Percentiles rank a stretch among this genome's conserved stretches.
Conservation (phyloP, 148 eudicot genomes). For the Bassia scoparia region DNA sequence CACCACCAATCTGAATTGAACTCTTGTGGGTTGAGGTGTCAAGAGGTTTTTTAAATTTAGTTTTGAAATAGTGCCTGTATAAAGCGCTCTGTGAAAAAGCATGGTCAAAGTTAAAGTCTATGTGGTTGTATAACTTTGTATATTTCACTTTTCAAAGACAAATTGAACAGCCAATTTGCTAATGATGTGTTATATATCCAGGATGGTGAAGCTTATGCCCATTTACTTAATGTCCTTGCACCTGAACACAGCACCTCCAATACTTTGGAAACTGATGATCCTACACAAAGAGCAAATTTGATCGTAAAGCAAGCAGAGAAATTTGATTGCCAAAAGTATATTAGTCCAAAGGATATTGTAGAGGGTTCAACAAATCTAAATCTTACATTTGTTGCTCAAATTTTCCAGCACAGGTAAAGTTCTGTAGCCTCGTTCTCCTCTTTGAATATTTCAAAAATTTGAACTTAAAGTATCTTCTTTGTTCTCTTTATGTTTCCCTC, state of each 20-base stretch:
- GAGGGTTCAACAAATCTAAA: conserved; percentile 83
- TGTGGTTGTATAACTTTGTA: not conserved
- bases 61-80: no score
- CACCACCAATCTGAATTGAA: not conserved
- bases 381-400: conserved; percentile 83
- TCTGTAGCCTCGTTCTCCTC: not conserved
- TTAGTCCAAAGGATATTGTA: conserved; percentile 69
- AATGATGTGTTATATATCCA: conserved; percentile 24
- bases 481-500: not conserved
- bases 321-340: conserved; percentile 62
- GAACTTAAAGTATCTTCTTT: not conserved
- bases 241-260: conserved; percentile 57
- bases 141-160: not conserved
- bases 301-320: conserved; percentile 75
- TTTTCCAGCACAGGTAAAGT: conserved; percentile 68
- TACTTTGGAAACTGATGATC: conserved; percentile 59
- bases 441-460: not conserved
- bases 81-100: not conserved
- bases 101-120: not conserved
- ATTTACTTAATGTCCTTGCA: conserved; percentile 75
- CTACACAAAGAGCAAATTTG: conserved; percentile 67
- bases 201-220: conserved; percentile 94
- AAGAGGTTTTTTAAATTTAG: no score
- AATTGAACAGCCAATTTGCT: not conserved
- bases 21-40: no score